Conservation (phyloP, 148 eudicot species). For the Vaccinium vitisidaea region DNA sequence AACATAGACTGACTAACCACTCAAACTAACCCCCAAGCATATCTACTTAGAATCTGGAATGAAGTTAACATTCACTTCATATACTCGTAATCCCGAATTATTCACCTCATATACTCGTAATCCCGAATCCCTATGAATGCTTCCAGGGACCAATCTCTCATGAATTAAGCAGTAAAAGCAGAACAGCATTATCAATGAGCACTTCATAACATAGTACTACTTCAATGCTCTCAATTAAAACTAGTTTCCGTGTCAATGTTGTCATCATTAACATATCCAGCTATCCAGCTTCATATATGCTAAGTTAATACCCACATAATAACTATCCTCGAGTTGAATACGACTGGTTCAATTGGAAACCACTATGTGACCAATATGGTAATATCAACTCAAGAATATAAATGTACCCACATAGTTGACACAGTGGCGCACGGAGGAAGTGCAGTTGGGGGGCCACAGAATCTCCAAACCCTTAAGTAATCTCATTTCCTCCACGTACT, state of each 20-base stretch:
- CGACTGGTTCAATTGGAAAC: neutral
- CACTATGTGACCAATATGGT: neutral
- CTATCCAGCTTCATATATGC: neutral
- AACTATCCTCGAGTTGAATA: neutral
- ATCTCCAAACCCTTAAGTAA: too few species aligned
- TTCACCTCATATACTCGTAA: neutral
- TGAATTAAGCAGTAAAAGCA: too few species aligned
- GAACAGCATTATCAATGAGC: neutral
- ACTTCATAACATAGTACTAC: too few species aligned
- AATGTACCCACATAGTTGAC: too few species aligned
- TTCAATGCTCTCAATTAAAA: neutral
- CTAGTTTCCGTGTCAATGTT: neutral
- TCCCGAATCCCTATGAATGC: neutral
- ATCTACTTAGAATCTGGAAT: neutral
- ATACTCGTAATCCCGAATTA: too few species aligned
- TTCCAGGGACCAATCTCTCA: neutral
- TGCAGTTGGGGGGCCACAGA: too few species aligned
- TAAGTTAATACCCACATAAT: neutral
- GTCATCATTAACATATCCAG: neutral
- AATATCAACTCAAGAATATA: too few species aligned
- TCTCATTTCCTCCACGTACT: too few species aligned
- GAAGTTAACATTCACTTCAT: neutral
- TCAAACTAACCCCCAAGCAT: slow-evolving; percentile 1
- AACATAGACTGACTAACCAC: neutral
- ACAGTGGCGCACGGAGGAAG: too few species aligned